Conservation (phyloP, 805 yeast species). For the Saccharomyces kudriavzevii region DNA sequence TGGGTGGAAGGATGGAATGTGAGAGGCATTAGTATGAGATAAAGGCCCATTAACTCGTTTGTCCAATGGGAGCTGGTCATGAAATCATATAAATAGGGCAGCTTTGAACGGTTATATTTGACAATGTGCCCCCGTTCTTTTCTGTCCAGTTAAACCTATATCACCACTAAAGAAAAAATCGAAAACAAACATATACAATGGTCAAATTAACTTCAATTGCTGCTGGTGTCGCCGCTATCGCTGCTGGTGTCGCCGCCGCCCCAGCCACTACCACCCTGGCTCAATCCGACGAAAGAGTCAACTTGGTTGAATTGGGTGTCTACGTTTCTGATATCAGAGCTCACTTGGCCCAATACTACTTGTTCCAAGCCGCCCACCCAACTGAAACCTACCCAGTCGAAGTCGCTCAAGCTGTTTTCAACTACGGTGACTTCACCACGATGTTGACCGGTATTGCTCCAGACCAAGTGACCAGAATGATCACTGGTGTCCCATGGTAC, state of each 20-base stretch:
- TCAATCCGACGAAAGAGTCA: not conserved
- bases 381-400: not conserved
- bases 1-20: not conserved
- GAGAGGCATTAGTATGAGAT: not conserved
- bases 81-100: not conserved
- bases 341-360: not conserved
- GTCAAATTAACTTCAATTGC: not conserved
- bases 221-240: not conserved
- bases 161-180: not conserved
- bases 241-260: not conserved
- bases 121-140: too few relatives aligned
- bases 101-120: too few relatives aligned
- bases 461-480: too few relatives aligned
- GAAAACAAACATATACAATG: not conserved
- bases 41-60: not conserved
- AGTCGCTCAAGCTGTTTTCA: not conserved
- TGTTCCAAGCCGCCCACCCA: not conserved
- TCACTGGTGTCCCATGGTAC: too few relatives aligned
- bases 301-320: not conserved
- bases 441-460: not conserved
- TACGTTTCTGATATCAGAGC: not conserved
- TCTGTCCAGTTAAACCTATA: not conserved
- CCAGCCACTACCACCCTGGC: not conserved
- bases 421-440: not conserved
- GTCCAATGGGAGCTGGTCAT: not conserved